phyloP scores from a whole-genome alignment of 257 asterid species.

The Knoxia roxburghii region DNA sequence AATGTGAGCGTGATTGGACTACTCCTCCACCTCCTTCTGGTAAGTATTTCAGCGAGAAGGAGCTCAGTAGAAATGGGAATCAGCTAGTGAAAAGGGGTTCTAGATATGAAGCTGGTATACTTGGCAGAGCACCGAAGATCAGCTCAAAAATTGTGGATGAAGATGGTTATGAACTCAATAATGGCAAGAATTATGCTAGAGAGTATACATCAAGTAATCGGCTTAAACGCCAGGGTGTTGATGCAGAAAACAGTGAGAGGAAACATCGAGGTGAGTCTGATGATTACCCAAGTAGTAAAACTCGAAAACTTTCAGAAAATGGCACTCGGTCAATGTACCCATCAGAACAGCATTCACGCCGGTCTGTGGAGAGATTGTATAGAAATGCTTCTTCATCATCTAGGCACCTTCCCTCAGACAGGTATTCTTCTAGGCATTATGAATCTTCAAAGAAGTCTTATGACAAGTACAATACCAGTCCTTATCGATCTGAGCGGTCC shows the following conservation, averaged over 20 bases:
- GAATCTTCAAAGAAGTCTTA: constrained; percentile 57
- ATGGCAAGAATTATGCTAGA: constrained; percentile 63
- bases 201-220: constrained; percentile 51
- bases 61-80: constrained; percentile 51
- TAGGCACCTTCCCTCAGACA: constrained; percentile 57
- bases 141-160: constrained; percentile 63
- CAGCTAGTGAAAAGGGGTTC: constrained; percentile 59
- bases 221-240: constrained; percentile 65
- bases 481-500: constrained; percentile 71
- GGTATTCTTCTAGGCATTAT: constrained; percentile 62
- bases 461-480: constrained; percentile 64
- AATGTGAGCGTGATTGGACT: constrained; percentile 50
- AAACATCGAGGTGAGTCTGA: constrained; percentile 57
- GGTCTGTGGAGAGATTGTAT: constrained; percentile 43
- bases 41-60: constrained; percentile 64
- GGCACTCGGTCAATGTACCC: constrained; percentile 47
- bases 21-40: constrained; percentile 63
- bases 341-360: constrained; percentile 54
- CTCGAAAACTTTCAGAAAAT: constrained; percentile 71
- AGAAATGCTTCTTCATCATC: constrained; percentile 47
- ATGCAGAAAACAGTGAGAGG: constrained; percentile 53
- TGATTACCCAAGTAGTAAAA: constrained; percentile 61
- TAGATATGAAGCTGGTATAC: constrained; percentile 45
- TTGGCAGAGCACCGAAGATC: constrained; percentile 50
- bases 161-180: constrained; percentile 55